Percentiles rank a stretch among this genome's conserved stretches.
Conservation (phyloP, 208 protist species). For the Wallacemonas collosoma region DNA sequence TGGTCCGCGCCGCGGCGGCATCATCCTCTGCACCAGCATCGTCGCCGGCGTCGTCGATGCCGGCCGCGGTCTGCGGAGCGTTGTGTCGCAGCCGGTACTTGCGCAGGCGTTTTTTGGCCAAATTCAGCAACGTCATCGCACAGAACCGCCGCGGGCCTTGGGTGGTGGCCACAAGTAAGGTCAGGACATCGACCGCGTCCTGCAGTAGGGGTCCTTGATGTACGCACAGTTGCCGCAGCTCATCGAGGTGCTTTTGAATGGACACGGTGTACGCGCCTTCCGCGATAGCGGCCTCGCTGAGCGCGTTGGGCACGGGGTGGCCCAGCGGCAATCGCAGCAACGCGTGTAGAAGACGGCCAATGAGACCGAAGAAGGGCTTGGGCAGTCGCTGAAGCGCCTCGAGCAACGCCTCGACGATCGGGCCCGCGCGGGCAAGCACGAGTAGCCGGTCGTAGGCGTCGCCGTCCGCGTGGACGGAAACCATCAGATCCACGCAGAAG, state of each 20-base stretch:
- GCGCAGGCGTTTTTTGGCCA: slow-evolving; percentile 39
- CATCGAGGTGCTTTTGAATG: slow-evolving; percentile 45
- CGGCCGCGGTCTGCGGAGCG: too few species aligned
- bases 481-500: slow-evolving; percentile 73
- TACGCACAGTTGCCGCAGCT: slow-evolving; percentile 40
- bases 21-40: background rate
- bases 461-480: slow-evolving; percentile 59
- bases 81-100: slow-evolving; percentile 23
- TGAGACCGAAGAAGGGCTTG: slow-evolving; percentile 62
- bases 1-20: too few species aligned
- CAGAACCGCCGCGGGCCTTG: slow-evolving; percentile 50
- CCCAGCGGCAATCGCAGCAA: slow-evolving; percentile 65
- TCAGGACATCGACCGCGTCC: slow-evolving; percentile 42
- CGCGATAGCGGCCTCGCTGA: slow-evolving; percentile 12
- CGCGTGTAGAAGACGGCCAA: slow-evolving; percentile 41
- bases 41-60: too few species aligned
- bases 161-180: slow-evolving; percentile 39
- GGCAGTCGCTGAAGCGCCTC: slow-evolving; percentile 52
- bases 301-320: slow-evolving; percentile 12
- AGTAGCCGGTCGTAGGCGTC: slow-evolving; percentile 76
- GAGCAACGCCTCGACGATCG: slow-evolving; percentile 54
- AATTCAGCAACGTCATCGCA: slow-evolving; percentile 43
- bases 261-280: slow-evolving; percentile 29
- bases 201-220: slow-evolving; percentile 52
- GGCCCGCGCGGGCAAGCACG: slow-evolving; percentile 56